Evolutionary conservation across 768 basidiomycete genomes (phyloP).

Genomic region (Tulasnella calospora): DNA sequence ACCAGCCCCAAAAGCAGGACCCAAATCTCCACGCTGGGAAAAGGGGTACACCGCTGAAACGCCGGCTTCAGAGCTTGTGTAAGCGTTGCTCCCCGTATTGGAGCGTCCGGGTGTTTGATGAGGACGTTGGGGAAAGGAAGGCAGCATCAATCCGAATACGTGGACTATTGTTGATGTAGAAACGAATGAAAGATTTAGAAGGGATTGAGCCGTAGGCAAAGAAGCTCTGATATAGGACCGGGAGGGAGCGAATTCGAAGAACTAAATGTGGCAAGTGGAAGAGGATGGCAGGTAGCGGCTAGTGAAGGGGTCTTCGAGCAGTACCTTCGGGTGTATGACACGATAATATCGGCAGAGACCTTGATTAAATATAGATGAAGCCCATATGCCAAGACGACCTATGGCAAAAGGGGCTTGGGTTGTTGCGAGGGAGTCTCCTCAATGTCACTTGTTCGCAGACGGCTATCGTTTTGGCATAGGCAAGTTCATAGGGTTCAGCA

Average conservation of each 20-base stretch:
- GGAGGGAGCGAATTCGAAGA: not conserved
- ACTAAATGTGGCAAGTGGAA: not conserved
- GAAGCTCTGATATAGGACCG: not conserved
- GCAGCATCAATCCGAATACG: not conserved
- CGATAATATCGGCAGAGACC: no score
- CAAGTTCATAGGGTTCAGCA: no score
- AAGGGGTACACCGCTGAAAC: not conserved
- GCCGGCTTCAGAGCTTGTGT: not conserved
- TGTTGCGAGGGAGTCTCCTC: no score
- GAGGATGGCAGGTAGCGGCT: no score
- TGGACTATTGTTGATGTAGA: not conserved
- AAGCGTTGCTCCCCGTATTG: not conserved
- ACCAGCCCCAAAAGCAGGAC: not conserved
- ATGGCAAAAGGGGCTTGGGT: no score
- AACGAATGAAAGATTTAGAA: not conserved
- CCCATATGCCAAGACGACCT: no score
- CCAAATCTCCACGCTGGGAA: not conserved
- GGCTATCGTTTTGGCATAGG: no score
- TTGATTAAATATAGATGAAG: no score
- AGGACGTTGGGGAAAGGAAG: not conserved
- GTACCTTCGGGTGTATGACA: no score
- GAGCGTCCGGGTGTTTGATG: not conserved
- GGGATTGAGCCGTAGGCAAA: not conserved
- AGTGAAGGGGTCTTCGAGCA: no score
- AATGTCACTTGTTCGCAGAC: no score